Evolutionary conservation across 1,284 basidiomycete genomes (phyloP).

Genomic region (Rhodofomes roseus): DNA sequence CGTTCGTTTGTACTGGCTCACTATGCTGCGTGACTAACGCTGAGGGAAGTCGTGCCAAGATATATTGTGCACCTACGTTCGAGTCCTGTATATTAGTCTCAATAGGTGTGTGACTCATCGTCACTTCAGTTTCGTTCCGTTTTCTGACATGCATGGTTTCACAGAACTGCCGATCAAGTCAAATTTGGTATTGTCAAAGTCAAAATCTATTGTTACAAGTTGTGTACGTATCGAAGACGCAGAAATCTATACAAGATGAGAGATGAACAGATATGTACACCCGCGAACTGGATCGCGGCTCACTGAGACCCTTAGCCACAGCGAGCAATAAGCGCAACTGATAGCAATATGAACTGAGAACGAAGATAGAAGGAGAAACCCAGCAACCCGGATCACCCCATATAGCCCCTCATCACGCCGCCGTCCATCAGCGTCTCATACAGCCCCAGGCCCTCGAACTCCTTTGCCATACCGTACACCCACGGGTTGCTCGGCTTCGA

Average conservation of each 20-base stretch:
- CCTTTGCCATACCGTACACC: neutral
- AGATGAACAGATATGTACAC: neutral
- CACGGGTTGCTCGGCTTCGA: neutral
- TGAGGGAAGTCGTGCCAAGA: too few species aligned
- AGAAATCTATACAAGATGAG: neutral
- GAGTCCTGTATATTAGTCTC: neutral
- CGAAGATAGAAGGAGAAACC: constrained; percentile 2
- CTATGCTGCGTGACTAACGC: neutral
- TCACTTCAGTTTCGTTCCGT: neutral
- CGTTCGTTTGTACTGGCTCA: neutral
- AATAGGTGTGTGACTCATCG: neutral
- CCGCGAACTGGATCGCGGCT: neutral
- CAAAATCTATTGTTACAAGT: neutral
- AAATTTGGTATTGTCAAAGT: neutral
- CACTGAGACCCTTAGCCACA: too few species aligned
- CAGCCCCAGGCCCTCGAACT: neutral
- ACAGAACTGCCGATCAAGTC: neutral
- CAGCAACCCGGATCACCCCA: constrained; percentile 1
- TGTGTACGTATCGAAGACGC: neutral
- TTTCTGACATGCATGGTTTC: neutral
- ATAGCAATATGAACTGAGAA: neutral
- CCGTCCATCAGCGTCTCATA: neutral
- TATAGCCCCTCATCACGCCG: neutral
- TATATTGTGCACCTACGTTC: too few species aligned
- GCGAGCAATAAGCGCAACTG: neutral